phyloP scores from a whole-genome alignment of 78 protist species.

The Mastigamoeba balamuthi region DNA sequence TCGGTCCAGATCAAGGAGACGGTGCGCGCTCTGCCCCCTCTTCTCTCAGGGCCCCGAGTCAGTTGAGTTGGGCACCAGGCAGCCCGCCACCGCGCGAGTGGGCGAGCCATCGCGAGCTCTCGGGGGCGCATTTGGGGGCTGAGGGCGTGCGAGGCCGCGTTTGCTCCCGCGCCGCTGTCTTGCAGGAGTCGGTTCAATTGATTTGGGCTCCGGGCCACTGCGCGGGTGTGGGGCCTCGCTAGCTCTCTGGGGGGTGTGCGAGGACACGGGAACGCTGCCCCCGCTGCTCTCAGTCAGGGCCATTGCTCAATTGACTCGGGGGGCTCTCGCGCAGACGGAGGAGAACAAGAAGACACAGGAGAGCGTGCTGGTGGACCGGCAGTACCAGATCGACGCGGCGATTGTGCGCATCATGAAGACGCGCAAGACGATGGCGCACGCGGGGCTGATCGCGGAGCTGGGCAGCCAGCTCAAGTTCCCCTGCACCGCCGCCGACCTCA shows the following conservation, averaged over 20 bases:
- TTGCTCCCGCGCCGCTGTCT: too few relatives aligned
- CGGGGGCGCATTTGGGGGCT: too few relatives aligned
- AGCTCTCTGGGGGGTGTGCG: too few relatives aligned
- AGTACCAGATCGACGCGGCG: conserved; percentile 76
- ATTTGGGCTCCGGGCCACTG: too few relatives aligned
- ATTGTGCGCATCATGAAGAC: conserved; percentile 95
- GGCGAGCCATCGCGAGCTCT: background rate
- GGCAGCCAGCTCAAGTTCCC: conserved; percentile 72
- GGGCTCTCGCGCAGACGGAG: conserved; percentile 38
- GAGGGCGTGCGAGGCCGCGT: too few relatives aligned
- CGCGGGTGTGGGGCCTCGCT: too few relatives aligned
- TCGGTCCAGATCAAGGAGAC: conserved; percentile 82
- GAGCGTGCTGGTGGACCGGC: conserved; percentile 66
- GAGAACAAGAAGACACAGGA: conserved; percentile 67
- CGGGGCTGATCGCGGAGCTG: conserved; percentile 62
- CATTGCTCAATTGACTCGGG: too few relatives aligned
- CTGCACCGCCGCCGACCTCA: conserved; percentile 47
- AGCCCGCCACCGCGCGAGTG: background rate
- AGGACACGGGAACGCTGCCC: too few relatives aligned
- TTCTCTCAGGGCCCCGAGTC: background rate
- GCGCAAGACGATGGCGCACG: conserved; percentile 66
- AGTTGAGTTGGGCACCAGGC: background rate
- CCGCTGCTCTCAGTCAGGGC: too few relatives aligned
- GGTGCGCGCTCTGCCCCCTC: background rate
- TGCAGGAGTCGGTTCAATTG: too few relatives aligned